Base-by-base conservation (phyloP, 2,329 filamentous ascomycete species). In the Penicillium sp. region DNA sequence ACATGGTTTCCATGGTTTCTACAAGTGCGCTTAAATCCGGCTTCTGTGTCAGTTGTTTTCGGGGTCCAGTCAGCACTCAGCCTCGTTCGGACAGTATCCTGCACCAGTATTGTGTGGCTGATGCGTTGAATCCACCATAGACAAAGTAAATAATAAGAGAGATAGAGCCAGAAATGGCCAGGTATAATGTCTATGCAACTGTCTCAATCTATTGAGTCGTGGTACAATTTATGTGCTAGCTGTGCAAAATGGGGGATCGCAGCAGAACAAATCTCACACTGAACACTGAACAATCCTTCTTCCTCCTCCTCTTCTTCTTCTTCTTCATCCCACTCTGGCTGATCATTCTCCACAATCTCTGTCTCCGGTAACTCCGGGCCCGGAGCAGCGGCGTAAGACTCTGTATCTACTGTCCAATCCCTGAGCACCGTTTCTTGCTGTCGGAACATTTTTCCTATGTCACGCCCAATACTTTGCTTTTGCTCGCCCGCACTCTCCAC, bases 391-490 rank as follows among this genome's bases (percentile, higher is more conserved):
- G 39, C 21, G 52, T 5, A 4, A 48, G 43, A 26, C 56, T 46
- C 35, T 53, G 49, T 24, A 44, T 45, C 43, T 33, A 86, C 79
- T 50, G 77, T 86, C 78, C 88, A 93, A 49, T 89, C 86, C 58
- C 82, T 85, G 53, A 92, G 75, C 29, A 86, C 82, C 45, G 85
- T 82, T 49, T 90, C 87, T 70, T 96, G 91, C 53, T 80, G 82
- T 67, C 80, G 86, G 71, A 97, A 96, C 91, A 97, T 96, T 67
- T 80, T 84, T 1, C 83, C 83, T 63, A 97, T 96, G 67, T 96
- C 87, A 61, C 89, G 82, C 1, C 90, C 90, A n/a, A 77, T 79
- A 29, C 82, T 83, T 10, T 77, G 75, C 56, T 80, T 78, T 29
- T 76, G 67, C 58, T 82, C 79, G 14, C 77, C 78, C 5, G 83